A percentile compares a stretch with the other conserved stretches of the same genome.
Evolutionary conservation across 2,329 filamentous ascomycete genomes (phyloP).

Genomic region (Fusarium sp.): DNA sequence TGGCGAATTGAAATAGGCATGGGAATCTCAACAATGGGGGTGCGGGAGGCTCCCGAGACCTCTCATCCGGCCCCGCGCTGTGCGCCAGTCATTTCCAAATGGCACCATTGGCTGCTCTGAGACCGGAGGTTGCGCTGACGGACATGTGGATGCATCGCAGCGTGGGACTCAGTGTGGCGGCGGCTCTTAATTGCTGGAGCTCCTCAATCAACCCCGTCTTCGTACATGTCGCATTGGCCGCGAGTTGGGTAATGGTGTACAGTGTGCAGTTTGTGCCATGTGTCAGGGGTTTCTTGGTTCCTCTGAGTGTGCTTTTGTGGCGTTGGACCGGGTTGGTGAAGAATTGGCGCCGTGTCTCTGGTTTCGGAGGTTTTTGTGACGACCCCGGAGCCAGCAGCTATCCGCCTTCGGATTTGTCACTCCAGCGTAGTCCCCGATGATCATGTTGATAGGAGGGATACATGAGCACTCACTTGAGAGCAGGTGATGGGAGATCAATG

Average conservation of each 20-base stretch:
- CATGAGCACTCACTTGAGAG: conserved; percentile 27
- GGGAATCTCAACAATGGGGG: conserved; percentile 29
- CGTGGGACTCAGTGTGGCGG: conserved; percentile 15
- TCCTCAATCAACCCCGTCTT: not conserved
- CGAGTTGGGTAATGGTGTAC: conserved; percentile 6
- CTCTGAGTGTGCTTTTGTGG: conserved; percentile 15
- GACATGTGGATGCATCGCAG: conserved; percentile 21
- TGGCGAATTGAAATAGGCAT: conserved; percentile 18
- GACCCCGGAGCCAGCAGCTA: conserved; percentile 6
- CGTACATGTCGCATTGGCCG: conserved; percentile 10
- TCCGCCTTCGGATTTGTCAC: conserved; percentile 9
- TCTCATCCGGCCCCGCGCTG: conserved; percentile 36
- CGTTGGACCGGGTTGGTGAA: conserved; percentile 17
- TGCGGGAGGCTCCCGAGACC: conserved; percentile 41
- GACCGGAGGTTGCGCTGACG: conserved; percentile 17
- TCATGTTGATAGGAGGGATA: not conserved
- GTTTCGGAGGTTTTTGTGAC: conserved; percentile 24
- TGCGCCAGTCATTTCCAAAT: conserved; percentile 28
- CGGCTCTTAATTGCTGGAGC: conserved; percentile 20
- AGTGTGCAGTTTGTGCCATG: conserved; percentile 30
- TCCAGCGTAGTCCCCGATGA: conserved; percentile 4
- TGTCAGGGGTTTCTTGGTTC: conserved; percentile 13
- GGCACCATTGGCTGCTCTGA: conserved; percentile 30
- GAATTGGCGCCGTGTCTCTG: conserved; percentile 23
- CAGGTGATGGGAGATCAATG: conserved; percentile 26